Evolutionary conservation across 2,329 filamentous ascomycete genomes (phyloP).

Genomic region (Fusarium sp.): DNA sequence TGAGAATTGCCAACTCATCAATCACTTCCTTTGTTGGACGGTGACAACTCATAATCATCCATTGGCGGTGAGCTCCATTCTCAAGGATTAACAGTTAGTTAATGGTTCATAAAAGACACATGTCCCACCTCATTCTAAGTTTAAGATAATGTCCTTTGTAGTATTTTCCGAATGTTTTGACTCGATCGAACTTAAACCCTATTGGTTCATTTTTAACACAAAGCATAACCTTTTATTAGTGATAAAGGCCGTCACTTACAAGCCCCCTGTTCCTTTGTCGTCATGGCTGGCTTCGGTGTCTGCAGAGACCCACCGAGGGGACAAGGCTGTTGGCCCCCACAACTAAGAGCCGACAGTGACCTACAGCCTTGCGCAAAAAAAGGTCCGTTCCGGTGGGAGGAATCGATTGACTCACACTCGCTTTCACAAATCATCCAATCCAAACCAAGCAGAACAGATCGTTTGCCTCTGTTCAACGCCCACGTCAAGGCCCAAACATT

Average conservation of each 20-base stretch:
- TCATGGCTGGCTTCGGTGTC: constrained; percentile 31
- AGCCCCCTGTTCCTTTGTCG: constrained; percentile 29
- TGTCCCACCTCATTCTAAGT: background rate
- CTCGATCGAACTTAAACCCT: background rate
- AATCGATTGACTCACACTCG: constrained; percentile 49
- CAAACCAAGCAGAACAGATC: constrained; percentile 21
- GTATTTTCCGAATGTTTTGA: background rate
- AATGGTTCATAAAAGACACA: constrained; percentile 1
- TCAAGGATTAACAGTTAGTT: background rate
- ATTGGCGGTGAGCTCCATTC: constrained; percentile 28
- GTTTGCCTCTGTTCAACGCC: constrained; percentile 28
- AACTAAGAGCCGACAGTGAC: constrained; percentile 29
- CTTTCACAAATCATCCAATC: constrained; percentile 30
- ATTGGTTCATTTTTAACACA: background rate
- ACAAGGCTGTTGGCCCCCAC: constrained; percentile 45
- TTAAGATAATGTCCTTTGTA: background rate
- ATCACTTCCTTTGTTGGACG: constrained; percentile 3
- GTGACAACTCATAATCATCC: constrained; percentile 32
- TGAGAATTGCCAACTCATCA: constrained; percentile 34
- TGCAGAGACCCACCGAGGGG: constrained; percentile 21
- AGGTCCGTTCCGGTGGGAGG: constrained; percentile 31
- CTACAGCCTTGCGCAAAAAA: constrained; percentile 47
- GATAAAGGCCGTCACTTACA: background rate
- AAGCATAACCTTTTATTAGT: background rate
- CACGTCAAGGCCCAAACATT: constrained; percentile 11